Evolutionary conservation across 306 rosid species (phyloP), one percentile per base, ranked within the genome.

Genomic region (Glycine latifolia): DNA sequence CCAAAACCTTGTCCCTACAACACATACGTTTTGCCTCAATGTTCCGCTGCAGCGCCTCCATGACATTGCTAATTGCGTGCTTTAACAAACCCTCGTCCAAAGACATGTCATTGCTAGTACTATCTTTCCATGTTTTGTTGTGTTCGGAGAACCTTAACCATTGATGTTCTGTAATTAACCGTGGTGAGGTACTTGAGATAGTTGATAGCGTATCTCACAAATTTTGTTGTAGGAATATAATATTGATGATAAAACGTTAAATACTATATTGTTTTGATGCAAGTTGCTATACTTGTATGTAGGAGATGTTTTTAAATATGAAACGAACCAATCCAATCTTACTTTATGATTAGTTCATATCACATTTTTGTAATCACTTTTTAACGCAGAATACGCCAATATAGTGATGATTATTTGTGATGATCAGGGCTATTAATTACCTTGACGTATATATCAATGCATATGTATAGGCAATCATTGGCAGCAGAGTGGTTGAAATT

Each of bases 381-480:
- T 26, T 26, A 26, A 26, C 31, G 1, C 31, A 26, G 2, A 26
- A 26, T 26, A 26, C 1, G 31, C 31, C 31, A 26, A 26, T 26
- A 26, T 1, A 26, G 31, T 26, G 31, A 26, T 26, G 31, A 26
- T 26, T 26, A 26, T 26, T 26, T 26, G 31, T 26, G 31, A 26
- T 26, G 31, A 26, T 26, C 31, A 26, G 2, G 31, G 31, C 1
- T 26, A 26, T 26, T 0, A 26, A 26, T 26, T 26, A 26, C 31
- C 97, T 94, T 92, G 75, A 91, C 87, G 82, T 87, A 94, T 65
- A 92, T 92, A 39, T 89, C 96, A 75, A 94, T 91, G 91, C 98
- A 91, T 55, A 94, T 94, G 79, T 94, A 97, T 52, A 94, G 39
- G 77, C 98, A 94, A 79, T 94, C 97, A 83, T 94, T 93, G 8